Evolutionary conservation across 352 stramenopile genomes (phyloP).

Genomic region (Phytophthora hibernalis): DNA sequence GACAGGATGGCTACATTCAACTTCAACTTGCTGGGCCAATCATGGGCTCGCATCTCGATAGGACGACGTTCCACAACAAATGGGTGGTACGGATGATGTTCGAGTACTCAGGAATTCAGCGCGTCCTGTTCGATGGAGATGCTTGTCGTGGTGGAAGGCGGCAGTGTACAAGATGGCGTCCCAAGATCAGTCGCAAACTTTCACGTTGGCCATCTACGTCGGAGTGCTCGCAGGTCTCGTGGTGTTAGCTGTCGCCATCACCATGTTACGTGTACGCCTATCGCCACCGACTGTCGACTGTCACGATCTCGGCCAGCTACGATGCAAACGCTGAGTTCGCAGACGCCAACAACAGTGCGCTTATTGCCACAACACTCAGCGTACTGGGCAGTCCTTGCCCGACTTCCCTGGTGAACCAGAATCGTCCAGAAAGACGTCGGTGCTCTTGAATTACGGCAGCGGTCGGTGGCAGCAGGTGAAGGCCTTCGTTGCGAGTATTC

Average conservation of each 20-base stretch:
- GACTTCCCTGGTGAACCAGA: slow-evolving; percentile 9
- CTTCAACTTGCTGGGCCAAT: slow-evolving; percentile 31
- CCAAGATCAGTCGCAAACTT: slow-evolving; percentile 32
- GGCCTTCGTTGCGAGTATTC: slow-evolving; percentile 18
- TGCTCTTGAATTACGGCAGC: slow-evolving; percentile 12
- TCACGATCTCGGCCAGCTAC: slow-evolving; percentile 16
- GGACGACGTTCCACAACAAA: neutral
- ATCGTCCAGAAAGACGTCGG: slow-evolving; percentile 18
- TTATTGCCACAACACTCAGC: slow-evolving; percentile 38
- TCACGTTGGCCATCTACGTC: slow-evolving; percentile 32
- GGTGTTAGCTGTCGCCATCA: slow-evolving; percentile 18
- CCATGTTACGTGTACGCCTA: slow-evolving; percentile 29
- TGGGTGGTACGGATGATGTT: neutral
- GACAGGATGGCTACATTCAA: slow-evolving; percentile 5
- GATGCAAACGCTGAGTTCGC: slow-evolving; percentile 14
- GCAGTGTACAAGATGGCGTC: slow-evolving; percentile 34
- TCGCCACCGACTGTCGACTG: slow-evolving; percentile 27
- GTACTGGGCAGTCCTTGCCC: slow-evolving; percentile 22
- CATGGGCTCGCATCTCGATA: neutral
- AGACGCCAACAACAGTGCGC: slow-evolving; percentile 9
- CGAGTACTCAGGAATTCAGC: no score
- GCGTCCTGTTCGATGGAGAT: slow-evolving; percentile 5
- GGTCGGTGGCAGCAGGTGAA: slow-evolving; percentile 23
- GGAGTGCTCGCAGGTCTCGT: slow-evolving; percentile 27
- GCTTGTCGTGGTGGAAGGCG: slow-evolving; percentile 1